Evolutionary conservation across 768 basidiomycete genomes (phyloP), one percentile per base, ranked within the genome.

Genomic region (Boletus bicolor): DNA sequence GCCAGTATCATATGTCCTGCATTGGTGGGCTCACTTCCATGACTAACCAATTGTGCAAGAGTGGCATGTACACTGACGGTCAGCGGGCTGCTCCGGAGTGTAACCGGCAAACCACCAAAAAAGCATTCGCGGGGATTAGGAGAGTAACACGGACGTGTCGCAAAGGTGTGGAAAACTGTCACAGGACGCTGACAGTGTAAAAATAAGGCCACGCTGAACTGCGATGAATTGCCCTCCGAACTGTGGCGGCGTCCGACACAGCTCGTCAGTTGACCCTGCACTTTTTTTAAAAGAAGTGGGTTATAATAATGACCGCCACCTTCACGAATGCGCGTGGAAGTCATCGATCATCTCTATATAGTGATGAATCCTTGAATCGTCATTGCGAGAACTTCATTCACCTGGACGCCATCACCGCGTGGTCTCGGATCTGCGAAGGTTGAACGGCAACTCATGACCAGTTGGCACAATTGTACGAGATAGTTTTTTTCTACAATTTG

Each of bases 231-330:
- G 24, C 50, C 38, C 49, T 30, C 51, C 46, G 35, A 49, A 39
- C 14, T 30, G 51, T 35, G 35, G 44, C 34, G 48, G 51, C 45
- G 19, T 51, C 53, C 50, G 49, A 46, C 49, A 51, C 8, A 14
- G 35, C 28, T 24, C 51, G n/a, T 36, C 53, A 39, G 34, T 49
- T 39, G 43, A 51, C 37, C 21, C 28, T 53, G 41, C 15, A 28
- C 14, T 42, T 35, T 28, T 55, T 36, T 57, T 37, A 28, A 44
- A 51, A 21, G 36, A 47, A 42, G 43, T 39, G 41, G 5, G 28
- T 50, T 60, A 49, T 37, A 28, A 28, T n/a, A 19, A 56, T 56
- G 52, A 56, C 58, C 52, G 63, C 52, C 54, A 32, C 51, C 54
- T 56, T 60, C 48, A 49, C 26, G 58, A 45, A 49, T 38, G 46